These are phyloP conservation scores for Stylosanthes scabra DNA, from an alignment of 331 rosid genomes.

Conservation along the genomic window DNA sequence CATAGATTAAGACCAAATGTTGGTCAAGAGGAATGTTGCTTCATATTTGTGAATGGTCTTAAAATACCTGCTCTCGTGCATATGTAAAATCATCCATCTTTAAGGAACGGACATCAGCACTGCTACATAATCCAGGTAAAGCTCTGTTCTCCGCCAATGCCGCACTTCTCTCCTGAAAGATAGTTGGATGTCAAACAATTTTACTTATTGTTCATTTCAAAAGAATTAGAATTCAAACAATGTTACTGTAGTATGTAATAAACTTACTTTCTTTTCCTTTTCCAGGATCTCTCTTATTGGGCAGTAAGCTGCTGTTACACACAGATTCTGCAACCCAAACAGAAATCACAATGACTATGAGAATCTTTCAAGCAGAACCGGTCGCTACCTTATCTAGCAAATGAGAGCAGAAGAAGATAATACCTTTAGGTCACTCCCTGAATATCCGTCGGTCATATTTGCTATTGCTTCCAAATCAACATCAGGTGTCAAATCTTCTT, in stretches of 20 bases:
- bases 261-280: conserved; percentile 87
- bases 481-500: conserved; percentile 82
- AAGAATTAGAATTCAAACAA: background rate
- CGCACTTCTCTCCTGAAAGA: conserved; percentile 69
- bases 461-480: conserved; percentile 84
- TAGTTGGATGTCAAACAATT: conserved; percentile 15
- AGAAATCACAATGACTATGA: background rate
- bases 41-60: no score
- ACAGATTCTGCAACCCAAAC: conserved; percentile 75
- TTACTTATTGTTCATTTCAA: background rate
- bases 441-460: conserved; percentile 91
- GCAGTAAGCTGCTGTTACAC: conserved; percentile 90
- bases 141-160: conserved; percentile 77
- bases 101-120: conserved; percentile 72
- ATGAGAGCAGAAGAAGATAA: conserved; percentile 12
- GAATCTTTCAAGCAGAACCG: background rate
- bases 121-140: conserved; percentile 65
- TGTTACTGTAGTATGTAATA: background rate
- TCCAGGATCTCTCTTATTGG: conserved; percentile 93
- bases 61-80: conserved; percentile 90
- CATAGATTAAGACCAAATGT: background rate
- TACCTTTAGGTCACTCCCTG: conserved; percentile 99
- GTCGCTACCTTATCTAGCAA: conserved; percentile 27
- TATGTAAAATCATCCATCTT: conserved; percentile 86
- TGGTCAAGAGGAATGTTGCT: background rate